Base-by-base conservation (phyloP, 345 rosid genomes). In the Mangifera indica region DNA sequence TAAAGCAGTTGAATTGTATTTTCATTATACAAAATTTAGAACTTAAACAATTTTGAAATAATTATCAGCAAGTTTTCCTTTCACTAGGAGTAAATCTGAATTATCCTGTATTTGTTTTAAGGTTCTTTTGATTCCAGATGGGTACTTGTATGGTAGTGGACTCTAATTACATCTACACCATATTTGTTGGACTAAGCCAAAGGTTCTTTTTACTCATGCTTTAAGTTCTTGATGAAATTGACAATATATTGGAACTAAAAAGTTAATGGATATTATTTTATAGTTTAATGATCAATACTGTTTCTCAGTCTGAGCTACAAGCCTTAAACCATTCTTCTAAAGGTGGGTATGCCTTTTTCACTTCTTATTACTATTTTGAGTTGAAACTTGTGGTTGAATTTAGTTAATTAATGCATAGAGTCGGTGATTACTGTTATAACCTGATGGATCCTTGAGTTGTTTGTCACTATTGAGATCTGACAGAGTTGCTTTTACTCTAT, bases 401-500 rank as follows among this genome's bases (percentile, higher is more conserved):
- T 26, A 6, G 32, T 65, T 25, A 74, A 18, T 10, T 68, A 48
- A n/a, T 42, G 69, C 13, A 37, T 18, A 8, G 18, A 55, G 42
- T 56, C n/a, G 64, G 13, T 49, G 34, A 3, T 52, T 29, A 60
- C 18, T 60, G 7, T 49, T 29, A 2, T 20, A 32, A 57, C 24
- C 26, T 22, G 14, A 15, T 51, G 71, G 26, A n/a, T 65, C 51
- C 51, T 20, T 26, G 32, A n/a, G 45, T 32, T 67, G 17, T 34
- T 61, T 46, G 24, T 51, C 44, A 68, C 20, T 56, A 52, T 63
- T 49, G 53, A 56, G 22, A 60, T 40, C 63, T 81, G 44, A 74
- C 59, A 25, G 40, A 45, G 18, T 69, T 67, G 45, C 65, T 67
- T 76, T 72, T 58, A 52, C 20, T 67, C 56, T 57, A 29, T 77